A percentile compares a stretch with the other conserved stretches of the same genome.
These are phyloP conservation scores for thale cress (Arabidopsis thaliana) DNA, from an alignment of 345 rosid genomes.

Conservation along the genomic window DNA sequence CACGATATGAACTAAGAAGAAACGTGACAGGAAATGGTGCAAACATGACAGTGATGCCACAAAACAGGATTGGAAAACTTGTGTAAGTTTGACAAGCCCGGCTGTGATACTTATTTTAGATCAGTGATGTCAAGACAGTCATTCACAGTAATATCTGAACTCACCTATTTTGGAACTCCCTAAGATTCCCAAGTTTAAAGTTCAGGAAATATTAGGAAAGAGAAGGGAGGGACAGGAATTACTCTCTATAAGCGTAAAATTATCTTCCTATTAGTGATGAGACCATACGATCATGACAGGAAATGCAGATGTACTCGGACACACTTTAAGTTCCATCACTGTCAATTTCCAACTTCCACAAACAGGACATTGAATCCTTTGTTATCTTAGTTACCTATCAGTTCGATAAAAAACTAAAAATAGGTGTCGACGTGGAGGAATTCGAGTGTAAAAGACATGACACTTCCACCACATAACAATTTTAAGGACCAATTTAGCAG, in stretches of 20 bases:
- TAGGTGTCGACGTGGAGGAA: not conserved
- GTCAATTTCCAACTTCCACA: conserved; percentile 4
- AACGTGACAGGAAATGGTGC: conserved; percentile 7
- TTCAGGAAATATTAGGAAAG: not conserved
- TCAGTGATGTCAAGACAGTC: conserved; percentile 5
- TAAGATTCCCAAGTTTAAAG: not conserved
- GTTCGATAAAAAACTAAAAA: conserved; percentile 4
- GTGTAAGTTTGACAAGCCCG: conserved; percentile 8
- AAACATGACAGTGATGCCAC: conserved; percentile 3
- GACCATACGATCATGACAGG: conserved; percentile 15
- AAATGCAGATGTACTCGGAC: conserved; percentile 5
- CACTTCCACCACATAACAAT: conserved; percentile 4
- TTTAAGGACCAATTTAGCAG: conserved; percentile 21
- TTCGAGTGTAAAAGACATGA: conserved; percentile 15
- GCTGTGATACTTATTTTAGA: conserved; percentile 6
- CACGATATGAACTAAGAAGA: conserved; percentile 17
- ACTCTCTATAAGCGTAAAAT: conserved; percentile 1
- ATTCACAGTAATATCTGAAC: conserved; percentile 22
- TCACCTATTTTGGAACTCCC: not conserved
- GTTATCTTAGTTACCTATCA: conserved; percentile 9
- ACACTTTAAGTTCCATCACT: conserved; percentile 15
- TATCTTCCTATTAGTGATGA: conserved; percentile 3
- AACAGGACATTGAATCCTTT: not conserved
- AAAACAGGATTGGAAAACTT: conserved; percentile 17
- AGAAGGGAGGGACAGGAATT: conserved; percentile 12